These are phyloP conservation scores for Triticum aestivum DNA, from an alignment of 176 grass and related monocot species.

Conservation along the genomic window IWGSC_CS_RefSeq_v2.1 NC_057797.1:661471214-661471713, in stretches of 20 bases:
- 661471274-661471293: slow-evolving; percentile 37
- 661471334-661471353: slow-evolving; percentile 48
- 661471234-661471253: slow-evolving; percentile 57
- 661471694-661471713: slow-evolving; percentile 52
- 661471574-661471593: slow-evolving; percentile 47
- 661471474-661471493: slow-evolving; percentile 41
- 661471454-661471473: slow-evolving; percentile 32
- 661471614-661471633: slow-evolving; percentile 60
- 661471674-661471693: slow-evolving; percentile 63
- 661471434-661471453: slow-evolving; percentile 31
- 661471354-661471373: slow-evolving; percentile 37
- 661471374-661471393: slow-evolving; percentile 45
- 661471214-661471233: slow-evolving; percentile 43
- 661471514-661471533: slow-evolving; percentile 40
- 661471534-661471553: slow-evolving; percentile 35
- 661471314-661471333: slow-evolving; percentile 23
- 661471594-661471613: slow-evolving; percentile 34
- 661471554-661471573: neutral
- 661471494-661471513: slow-evolving; percentile 12
- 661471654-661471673: slow-evolving; percentile 72
- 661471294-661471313: slow-evolving; percentile 35
- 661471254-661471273: slow-evolving; percentile 47
- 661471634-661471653: slow-evolving; percentile 91
- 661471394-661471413: slow-evolving; percentile 8
- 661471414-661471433: slow-evolving; percentile 25